These are phyloP conservation scores for Puccinellia tenuiflora DNA, from an alignment of 176 grass and related monocot genomes.

Conservation along the genomic window DNA sequence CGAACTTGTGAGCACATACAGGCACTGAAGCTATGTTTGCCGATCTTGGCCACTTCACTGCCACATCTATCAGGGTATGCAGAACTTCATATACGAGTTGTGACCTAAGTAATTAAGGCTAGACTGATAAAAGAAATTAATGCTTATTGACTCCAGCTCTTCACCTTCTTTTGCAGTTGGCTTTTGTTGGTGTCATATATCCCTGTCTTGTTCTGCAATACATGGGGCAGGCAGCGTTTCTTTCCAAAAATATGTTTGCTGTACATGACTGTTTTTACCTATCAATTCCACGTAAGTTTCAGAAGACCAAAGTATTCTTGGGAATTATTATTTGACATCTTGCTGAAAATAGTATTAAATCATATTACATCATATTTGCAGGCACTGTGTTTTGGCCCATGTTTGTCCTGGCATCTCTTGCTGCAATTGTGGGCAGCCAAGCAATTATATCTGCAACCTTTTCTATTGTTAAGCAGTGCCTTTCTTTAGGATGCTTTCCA, in stretches of 20 bases:
- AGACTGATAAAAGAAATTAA: background rate
- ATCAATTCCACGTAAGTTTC: constrained; percentile 61
- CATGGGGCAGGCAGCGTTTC: constrained; percentile 77
- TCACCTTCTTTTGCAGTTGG: constrained; percentile 40
- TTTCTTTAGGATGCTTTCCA: constrained; percentile 71
- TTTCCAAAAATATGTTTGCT: constrained; percentile 46
- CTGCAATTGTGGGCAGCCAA: constrained; percentile 69
- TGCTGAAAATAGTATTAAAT: background rate
- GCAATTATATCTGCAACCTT: constrained; percentile 79
- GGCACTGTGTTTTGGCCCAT: constrained; percentile 67
- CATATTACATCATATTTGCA: constrained; percentile 31
- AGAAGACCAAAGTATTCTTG: background rate
- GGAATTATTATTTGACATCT: background rate
- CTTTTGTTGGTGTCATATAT: constrained; percentile 63
- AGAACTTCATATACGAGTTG: background rate
- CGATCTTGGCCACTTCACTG: constrained; percentile 74
- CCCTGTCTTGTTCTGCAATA: constrained; percentile 75
- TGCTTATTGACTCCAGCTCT: background rate
- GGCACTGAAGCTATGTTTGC: constrained; percentile 89
- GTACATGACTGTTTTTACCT: constrained; percentile 49
- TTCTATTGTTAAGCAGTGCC: constrained; percentile 73
- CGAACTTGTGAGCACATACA: constrained; percentile 4
- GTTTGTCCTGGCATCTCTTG: constrained; percentile 66
- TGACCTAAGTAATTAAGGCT: background rate
- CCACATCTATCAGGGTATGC: constrained; percentile 63